These are phyloP conservation scores for Penicillium angulare DNA, from an alignment of 495 filamentous ascomycete genomes.

Conservation along the genomic window DNA sequence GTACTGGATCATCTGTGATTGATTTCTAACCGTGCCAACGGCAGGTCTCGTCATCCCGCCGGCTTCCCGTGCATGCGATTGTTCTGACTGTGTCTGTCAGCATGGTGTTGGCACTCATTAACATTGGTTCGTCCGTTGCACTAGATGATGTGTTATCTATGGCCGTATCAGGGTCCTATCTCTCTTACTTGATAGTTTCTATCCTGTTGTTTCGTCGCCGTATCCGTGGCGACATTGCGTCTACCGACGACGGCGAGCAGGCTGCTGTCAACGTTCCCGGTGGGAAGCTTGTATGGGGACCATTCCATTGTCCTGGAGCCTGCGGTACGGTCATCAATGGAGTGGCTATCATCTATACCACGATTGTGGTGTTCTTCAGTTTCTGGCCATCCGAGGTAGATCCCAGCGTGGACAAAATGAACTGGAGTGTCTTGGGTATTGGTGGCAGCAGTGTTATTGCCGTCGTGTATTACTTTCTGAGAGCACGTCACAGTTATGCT, in stretches of 20 bases:
- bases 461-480: slow-evolving; percentile 30
- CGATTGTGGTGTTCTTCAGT: slow-evolving; percentile 39
- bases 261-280: slow-evolving; percentile 26
- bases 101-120: slow-evolving; percentile 44
- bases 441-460: slow-evolving; percentile 29
- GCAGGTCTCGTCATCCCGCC: slow-evolving; percentile 33
- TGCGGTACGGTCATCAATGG: slow-evolving; percentile 44
- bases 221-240: slow-evolving; percentile 12
- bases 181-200: slow-evolving; percentile 37
- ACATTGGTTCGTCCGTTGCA: slow-evolving; percentile 44
- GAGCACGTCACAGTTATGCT: slow-evolving; percentile 24
- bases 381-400: slow-evolving; percentile 43
- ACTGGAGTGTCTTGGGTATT: slow-evolving; percentile 45
- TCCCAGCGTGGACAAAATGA: slow-evolving; percentile 42
- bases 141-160: slow-evolving; percentile 48
- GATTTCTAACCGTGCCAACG: slow-evolving; percentile 29
- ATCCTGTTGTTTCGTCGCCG: slow-evolving; percentile 44
- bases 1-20: slow-evolving; percentile 46
- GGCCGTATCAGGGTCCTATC: slow-evolving; percentile 39
- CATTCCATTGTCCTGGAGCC: slow-evolving; percentile 44
- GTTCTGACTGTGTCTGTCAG: slow-evolving; percentile 32
- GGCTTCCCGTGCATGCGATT: slow-evolving; percentile 40
- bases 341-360: slow-evolving; percentile 32
- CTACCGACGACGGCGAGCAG: slow-evolving; percentile 9
- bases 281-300: slow-evolving; percentile 44